These are phyloP conservation scores for Acer campestre DNA, from an alignment of 345 rosid species.

Conservation along the genomic window DNA sequence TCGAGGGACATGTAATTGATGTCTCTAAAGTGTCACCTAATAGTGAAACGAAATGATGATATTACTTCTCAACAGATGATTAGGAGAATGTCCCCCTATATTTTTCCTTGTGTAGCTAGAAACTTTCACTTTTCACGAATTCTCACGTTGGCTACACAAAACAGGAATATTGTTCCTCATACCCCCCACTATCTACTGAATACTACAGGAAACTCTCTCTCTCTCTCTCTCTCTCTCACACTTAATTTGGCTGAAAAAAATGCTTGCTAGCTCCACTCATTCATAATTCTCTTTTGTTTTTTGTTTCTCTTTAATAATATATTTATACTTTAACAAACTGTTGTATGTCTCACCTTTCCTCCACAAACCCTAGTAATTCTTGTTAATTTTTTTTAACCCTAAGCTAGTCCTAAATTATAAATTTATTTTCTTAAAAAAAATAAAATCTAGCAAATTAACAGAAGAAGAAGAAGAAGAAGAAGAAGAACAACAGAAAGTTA, in stretches of 20 bases:
- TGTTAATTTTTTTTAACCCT: background rate
- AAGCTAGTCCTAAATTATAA: background rate
- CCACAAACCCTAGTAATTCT: background rate
- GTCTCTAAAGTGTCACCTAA: background rate
- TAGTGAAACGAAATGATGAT: background rate
- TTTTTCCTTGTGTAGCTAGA: background rate
- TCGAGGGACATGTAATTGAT: background rate
- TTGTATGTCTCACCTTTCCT: background rate
- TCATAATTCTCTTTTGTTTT: background rate
- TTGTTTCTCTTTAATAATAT: no score
- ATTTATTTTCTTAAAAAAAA: background rate
- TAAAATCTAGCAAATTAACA: background rate
- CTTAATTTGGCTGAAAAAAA: background rate
- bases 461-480: background rate
- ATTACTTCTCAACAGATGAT: background rate
- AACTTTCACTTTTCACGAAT: slow-evolving; percentile 7
- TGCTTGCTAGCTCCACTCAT: background rate
- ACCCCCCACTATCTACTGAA: background rate
- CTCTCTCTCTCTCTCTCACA: no score
- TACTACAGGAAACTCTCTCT: background rate
- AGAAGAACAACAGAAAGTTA: background rate
- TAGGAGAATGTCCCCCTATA: slow-evolving; percentile 5
- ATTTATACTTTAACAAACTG: background rate
- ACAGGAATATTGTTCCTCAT: slow-evolving; percentile 8
- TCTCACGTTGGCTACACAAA: background rate